Conservation (phyloP, 163 green algal genomes). For the Scenedesmus sp. region DNA sequence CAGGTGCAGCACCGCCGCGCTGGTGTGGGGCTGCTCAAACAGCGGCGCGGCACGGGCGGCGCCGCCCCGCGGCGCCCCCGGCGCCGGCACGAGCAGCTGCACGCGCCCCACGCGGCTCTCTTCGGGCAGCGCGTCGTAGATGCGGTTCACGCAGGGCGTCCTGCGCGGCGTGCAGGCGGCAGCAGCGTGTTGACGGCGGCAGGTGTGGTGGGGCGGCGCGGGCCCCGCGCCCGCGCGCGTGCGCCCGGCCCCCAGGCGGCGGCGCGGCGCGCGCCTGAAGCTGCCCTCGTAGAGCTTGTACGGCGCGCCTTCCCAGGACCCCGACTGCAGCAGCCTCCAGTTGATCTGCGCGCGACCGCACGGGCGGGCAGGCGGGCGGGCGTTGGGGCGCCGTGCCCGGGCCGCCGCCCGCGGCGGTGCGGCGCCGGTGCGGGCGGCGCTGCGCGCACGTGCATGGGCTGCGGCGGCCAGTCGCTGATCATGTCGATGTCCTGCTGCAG, state of each 20-base stretch:
- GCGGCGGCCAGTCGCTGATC: constrained; percentile 32
- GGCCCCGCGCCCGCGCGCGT: neutral
- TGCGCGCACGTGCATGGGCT: constrained; percentile 30
- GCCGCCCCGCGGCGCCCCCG: neutral
- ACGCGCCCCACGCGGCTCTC: constrained; percentile 70
- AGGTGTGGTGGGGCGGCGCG: neutral
- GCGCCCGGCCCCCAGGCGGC: neutral
- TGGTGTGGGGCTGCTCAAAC: neutral
- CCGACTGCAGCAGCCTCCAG: constrained; percentile 61
- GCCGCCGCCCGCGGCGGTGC: neutral
- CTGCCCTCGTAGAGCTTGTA: constrained; percentile 72
- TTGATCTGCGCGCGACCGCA: constrained; percentile 54
- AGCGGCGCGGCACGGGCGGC: constrained; percentile 25
- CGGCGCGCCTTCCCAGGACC: constrained; percentile 40
- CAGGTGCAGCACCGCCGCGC: constrained; percentile 76
- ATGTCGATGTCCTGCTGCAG: constrained; percentile 36
- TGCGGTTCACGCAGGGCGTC: constrained; percentile 61
- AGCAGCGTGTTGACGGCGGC: neutral
- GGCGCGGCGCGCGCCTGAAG: constrained; percentile 53
- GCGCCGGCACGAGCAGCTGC: constrained; percentile 67
- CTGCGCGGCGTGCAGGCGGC: constrained; percentile 8
- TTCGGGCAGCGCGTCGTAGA: constrained; percentile 76
- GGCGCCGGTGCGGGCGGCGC: neutral
- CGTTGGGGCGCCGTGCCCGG: too few relatives aligned
- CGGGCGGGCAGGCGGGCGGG: too few relatives aligned